phyloP scores from a whole-genome alignment of 2,329 filamentous ascomycete genomes.

The Ascochyta rabiei region DNA sequence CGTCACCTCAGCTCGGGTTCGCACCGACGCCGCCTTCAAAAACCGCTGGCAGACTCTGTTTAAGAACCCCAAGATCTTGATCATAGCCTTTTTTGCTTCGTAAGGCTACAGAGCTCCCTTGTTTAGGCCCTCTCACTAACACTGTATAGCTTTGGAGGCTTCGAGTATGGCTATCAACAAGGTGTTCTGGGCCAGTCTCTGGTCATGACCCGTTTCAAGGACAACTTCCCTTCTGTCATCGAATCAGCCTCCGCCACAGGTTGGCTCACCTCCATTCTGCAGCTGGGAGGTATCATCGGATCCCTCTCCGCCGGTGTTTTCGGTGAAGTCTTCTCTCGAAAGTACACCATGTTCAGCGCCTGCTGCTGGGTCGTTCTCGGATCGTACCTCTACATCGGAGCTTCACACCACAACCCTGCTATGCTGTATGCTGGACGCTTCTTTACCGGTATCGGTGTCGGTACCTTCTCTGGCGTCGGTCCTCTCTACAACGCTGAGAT shows the following conservation, averaged over 20 bases:
- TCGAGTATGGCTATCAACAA: conserved; percentile 62
- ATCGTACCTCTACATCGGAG: conserved; percentile 54
- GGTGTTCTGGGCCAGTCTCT: conserved; percentile 61
- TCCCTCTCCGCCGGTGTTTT: conserved; percentile 57
- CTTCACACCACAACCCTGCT: conserved; percentile 47
- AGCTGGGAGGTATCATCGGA: conserved; percentile 58
- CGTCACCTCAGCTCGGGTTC: conserved; percentile 31
- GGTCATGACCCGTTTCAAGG: conserved; percentile 59
- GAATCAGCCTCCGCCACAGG: conserved; percentile 56
- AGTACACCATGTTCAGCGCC: conserved; percentile 60
- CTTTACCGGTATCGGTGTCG: conserved; percentile 58
- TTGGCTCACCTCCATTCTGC: conserved; percentile 60
- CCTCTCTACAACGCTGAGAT: conserved; percentile 56
- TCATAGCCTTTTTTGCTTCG: conserved; percentile 42
- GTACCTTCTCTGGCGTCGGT: conserved; percentile 53
- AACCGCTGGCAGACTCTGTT: conserved; percentile 36
- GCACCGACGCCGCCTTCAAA: conserved; percentile 34
- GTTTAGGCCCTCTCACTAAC: neutral
- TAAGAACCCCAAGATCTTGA: conserved; percentile 37
- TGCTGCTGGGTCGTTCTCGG: conserved; percentile 52
- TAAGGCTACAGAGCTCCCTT: conserved; percentile 12
- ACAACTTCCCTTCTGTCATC: conserved; percentile 58
- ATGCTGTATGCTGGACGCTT: conserved; percentile 58
- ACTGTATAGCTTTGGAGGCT: conserved; percentile 54
- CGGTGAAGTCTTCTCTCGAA: conserved; percentile 57